A percentile compares a stretch with the other conserved stretches of the same genome.
Conservation (phyloP, 805 yeast species). For the Metschnikowia sp. region DNA sequence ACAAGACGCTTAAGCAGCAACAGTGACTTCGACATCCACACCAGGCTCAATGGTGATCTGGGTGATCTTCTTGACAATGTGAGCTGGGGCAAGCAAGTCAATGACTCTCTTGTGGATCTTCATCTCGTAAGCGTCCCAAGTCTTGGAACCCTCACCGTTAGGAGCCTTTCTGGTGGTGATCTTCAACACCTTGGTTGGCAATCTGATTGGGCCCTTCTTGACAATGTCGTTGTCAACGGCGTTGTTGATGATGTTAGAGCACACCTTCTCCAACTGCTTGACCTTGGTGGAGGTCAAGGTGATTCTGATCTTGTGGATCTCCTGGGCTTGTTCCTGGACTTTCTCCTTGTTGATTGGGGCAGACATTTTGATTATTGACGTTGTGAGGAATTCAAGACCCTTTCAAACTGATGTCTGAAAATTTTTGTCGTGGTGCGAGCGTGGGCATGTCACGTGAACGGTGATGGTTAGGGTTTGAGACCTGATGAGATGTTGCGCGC, state of each 20-base stretch:
- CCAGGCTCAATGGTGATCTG: slow-evolving; percentile 98
- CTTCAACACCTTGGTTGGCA: slow-evolving; percentile 98
- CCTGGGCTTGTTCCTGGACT: slow-evolving; percentile 78
- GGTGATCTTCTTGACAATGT: slow-evolving; percentile 90
- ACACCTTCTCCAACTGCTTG: slow-evolving; percentile 95
- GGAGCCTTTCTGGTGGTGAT: slow-evolving; percentile 99
- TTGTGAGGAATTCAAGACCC: slow-evolving; percentile 26
- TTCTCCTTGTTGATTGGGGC: slow-evolving; percentile 79
- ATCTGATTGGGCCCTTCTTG: slow-evolving; percentile 99
- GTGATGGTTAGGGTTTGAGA: slow-evolving; percentile 7
- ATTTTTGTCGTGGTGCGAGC: slow-evolving; percentile 7
- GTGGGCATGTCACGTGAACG: slow-evolving; percentile 6
- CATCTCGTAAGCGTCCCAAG: slow-evolving; percentile 99
- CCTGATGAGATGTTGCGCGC: slow-evolving; percentile 4
- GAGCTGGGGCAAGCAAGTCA: slow-evolving; percentile 96
- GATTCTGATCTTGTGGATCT: slow-evolving; percentile 96
- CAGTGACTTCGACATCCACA: slow-evolving; percentile 95
- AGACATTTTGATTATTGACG: slow-evolving; percentile 55
- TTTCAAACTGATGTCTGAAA: slow-evolving; percentile 1
- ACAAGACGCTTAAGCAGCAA: slow-evolving; percentile 63
- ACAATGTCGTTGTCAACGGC: slow-evolving; percentile 78
- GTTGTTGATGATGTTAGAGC: slow-evolving; percentile 82
- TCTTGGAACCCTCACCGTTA: slow-evolving; percentile 99
- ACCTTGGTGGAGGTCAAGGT: slow-evolving; percentile 98
- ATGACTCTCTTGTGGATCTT: slow-evolving; percentile 99